phyloP scores from a whole-genome alignment of 2,329 filamentous ascomycete genomes.

The Gaeumannomyces sp. region DNA sequence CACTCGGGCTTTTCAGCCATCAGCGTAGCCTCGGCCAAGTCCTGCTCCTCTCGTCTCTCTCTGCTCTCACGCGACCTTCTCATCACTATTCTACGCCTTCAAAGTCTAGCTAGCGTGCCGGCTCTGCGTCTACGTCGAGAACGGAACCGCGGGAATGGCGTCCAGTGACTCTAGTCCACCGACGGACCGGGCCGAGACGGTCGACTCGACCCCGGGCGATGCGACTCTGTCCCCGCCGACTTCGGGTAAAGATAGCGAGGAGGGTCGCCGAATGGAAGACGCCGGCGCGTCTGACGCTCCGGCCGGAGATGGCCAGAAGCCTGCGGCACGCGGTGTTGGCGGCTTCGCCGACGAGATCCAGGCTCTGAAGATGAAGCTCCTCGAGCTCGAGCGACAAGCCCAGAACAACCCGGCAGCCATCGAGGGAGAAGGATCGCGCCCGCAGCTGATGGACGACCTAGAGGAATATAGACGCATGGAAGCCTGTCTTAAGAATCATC shows the following conservation, averaged over 20 bases:
- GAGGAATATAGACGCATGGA: background rate
- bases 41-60: background rate
- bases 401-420: background rate
- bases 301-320: background rate
- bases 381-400: background rate
- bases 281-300: background rate
- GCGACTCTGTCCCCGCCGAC: background rate
- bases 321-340: background rate
- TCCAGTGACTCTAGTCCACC: background rate
- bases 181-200: background rate
- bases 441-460: background rate
- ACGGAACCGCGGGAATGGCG: background rate
- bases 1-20: background rate
- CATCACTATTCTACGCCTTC: background rate
- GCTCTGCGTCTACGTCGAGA: background rate
- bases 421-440: background rate
- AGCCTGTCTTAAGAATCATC: background rate
- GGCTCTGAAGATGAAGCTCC: background rate
- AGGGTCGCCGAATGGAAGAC: background rate
- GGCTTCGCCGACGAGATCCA: background rate
- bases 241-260: background rate
- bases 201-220: background rate
- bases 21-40: background rate
- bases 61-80: background rate
- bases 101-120: background rate